Conservation (phyloP, 2,329 filamentous ascomycete species). For the Moelleriella libera region DNA sequence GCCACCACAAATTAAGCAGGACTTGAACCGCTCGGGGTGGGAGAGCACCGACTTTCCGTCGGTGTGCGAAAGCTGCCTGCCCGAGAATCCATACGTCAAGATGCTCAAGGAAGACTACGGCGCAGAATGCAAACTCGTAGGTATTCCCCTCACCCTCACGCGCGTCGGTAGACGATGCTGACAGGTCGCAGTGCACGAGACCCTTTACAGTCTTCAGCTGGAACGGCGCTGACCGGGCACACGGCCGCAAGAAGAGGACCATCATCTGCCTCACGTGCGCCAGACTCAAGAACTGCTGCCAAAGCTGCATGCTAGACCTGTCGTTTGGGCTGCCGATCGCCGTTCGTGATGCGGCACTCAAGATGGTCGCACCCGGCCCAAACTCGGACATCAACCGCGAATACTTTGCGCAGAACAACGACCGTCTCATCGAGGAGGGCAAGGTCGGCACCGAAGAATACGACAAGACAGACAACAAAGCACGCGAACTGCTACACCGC, state of each 20-base stretch:
- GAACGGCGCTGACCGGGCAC: slow-evolving; percentile 75
- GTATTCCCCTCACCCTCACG: slow-evolving; percentile 2
- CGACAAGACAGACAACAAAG: slow-evolving; percentile 95
- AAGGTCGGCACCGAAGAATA: slow-evolving; percentile 76
- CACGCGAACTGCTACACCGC: slow-evolving; percentile 69
- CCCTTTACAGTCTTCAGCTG: slow-evolving; percentile 94
- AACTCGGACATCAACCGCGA: slow-evolving; percentile 88
- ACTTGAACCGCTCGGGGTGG: slow-evolving; percentile 91
- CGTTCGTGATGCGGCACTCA: slow-evolving; percentile 87
- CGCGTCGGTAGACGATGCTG: not conserved
- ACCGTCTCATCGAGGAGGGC: slow-evolving; percentile 88
- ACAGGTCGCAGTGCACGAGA: slow-evolving; percentile 52
- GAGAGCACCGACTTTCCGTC: slow-evolving; percentile 86
- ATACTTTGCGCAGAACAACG: slow-evolving; percentile 96
- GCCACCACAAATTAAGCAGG: slow-evolving; percentile 89
- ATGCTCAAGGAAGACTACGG: slow-evolving; percentile 98
- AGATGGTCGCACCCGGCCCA: slow-evolving; percentile 93
- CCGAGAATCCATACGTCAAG: slow-evolving; percentile 94
- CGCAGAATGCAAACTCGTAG: slow-evolving; percentile 60
- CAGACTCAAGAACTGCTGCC: slow-evolving; percentile 95
- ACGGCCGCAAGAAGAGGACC: slow-evolving; percentile 78
- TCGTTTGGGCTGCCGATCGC: slow-evolving; percentile 92
- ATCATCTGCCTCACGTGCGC: slow-evolving; percentile 96
- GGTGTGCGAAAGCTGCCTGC: slow-evolving; percentile 83
- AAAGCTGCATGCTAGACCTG: slow-evolving; percentile 96